phyloP scores from a whole-genome alignment of 768 basidiomycete species.

The Lactarius hengduanensis region DNA sequence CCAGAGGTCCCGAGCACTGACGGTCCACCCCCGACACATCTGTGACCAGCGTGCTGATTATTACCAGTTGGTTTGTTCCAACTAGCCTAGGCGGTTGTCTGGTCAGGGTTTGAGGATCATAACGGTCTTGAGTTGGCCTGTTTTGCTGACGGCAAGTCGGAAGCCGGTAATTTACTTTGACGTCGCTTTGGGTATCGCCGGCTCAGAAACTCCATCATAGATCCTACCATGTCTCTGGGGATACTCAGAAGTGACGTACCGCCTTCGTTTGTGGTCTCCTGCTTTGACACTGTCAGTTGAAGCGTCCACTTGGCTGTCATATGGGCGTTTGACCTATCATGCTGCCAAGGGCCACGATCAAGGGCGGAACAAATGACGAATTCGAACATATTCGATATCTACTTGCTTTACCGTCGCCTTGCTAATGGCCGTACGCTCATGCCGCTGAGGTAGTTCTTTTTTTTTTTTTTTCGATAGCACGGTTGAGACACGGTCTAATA shows the following conservation, averaged over 20 bases:
- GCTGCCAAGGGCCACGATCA: background rate
- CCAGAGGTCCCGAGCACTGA: background rate
- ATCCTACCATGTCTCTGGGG: background rate
- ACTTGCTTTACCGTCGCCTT: conserved; percentile 11
- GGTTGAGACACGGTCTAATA: background rate
- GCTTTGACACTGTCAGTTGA: background rate
- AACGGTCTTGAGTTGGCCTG: background rate
- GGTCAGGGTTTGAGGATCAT: background rate
- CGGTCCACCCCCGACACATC: background rate
- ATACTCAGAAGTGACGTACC: conserved; percentile 1
- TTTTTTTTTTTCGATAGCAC: conserved; percentile 12
- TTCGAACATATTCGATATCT: conserved; percentile 2
- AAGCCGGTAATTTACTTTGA: background rate
- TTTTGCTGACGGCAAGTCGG: background rate
- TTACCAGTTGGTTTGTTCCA: background rate
- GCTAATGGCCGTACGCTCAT: background rate
- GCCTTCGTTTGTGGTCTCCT: background rate
- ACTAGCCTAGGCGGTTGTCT: background rate
- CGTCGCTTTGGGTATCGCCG: background rate
- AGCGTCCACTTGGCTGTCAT: background rate
- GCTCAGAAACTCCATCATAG: background rate
- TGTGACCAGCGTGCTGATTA: background rate
- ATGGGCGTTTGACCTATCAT: background rate
- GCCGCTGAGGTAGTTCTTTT: background rate
- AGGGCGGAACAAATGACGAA: background rate